Percentiles rank a stretch among this genome's conserved stretches.
Conservation (phyloP, 192 early-diverging fungal genomes). For the Podila clonocystis region DNA sequence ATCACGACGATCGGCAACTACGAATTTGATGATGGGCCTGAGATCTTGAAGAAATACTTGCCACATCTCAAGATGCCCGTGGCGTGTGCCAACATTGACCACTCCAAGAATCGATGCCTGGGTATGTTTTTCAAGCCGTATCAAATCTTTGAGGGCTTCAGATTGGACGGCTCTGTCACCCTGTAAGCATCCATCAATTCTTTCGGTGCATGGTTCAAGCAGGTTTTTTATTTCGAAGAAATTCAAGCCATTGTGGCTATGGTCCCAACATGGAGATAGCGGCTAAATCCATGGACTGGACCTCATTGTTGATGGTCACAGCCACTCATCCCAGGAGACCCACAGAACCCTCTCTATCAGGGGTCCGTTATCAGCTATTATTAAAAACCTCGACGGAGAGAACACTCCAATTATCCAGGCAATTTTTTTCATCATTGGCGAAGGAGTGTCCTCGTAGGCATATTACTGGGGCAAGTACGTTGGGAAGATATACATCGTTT, state of each 20-base stretch:
- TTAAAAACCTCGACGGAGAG: conserved; percentile 65
- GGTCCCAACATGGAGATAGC: conserved; percentile 67
- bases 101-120: conserved; percentile 45
- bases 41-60: conserved; percentile 53
- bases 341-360: conserved; percentile 11
- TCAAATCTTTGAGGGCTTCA: conserved; percentile 64
- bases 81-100: conserved; percentile 68
- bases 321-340: conserved; percentile 64
- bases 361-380: conserved; percentile 71
- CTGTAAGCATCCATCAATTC: background rate
- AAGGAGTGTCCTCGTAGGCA: too few relatives aligned
- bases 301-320: conserved; percentile 76
- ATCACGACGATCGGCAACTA: conserved; percentile 60
- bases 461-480: too few relatives aligned
- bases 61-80: conserved; percentile 63
- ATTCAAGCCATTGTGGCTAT: conserved; percentile 73
- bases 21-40: conserved; percentile 72
- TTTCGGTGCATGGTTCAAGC: background rate
- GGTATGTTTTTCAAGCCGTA: conserved; percentile 64
- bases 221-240: background rate
- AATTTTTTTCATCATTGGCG: conserved; percentile 19
- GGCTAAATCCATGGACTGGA: conserved; percentile 54
- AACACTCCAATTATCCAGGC: conserved; percentile 71
- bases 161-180: conserved; percentile 69
- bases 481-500: too few relatives aligned